Evolutionary conservation across 2,329 filamentous ascomycete species (phyloP).

Genomic region (Paecilomyces variotii): DNA sequence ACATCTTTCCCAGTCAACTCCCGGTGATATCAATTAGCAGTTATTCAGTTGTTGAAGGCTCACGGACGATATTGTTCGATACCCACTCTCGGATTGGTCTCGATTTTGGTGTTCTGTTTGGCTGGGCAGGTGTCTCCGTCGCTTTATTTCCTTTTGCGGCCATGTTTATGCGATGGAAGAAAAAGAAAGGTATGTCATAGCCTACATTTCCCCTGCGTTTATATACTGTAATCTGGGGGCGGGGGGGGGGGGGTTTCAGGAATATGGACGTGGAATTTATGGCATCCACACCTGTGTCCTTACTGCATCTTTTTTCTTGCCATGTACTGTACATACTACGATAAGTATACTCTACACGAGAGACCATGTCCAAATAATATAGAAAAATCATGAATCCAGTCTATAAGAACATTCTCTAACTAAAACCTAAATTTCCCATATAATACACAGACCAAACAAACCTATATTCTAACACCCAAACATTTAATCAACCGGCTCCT

Average conservation of each 20-base stretch:
- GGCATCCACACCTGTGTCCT: too few species aligned
- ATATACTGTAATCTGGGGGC: too few species aligned
- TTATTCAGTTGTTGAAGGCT: constrained; percentile 47
- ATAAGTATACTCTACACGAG: too few species aligned
- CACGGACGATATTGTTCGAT: constrained; percentile 54
- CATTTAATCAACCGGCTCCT: background rate
- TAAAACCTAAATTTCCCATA: background rate
- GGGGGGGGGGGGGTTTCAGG: too few species aligned
- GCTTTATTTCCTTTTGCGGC: constrained; percentile 45
- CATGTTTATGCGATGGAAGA: background rate
- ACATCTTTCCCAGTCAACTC: background rate
- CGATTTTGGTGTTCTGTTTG: constrained; percentile 54
- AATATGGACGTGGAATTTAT: too few species aligned
- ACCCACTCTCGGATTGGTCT: constrained; percentile 50
- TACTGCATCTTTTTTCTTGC: too few species aligned
- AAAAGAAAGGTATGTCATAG: background rate
- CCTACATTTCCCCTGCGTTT: too few species aligned
- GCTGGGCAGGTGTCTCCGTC: constrained; percentile 41
- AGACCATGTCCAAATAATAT: too few species aligned
- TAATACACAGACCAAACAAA: background rate
- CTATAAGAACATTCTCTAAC: too few species aligned
- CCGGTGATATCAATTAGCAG: constrained; percentile 1
- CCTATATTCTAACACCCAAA: too few species aligned
- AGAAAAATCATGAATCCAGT: too few species aligned
- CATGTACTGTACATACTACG: too few species aligned